Evolutionary conservation across 2,329 filamentous ascomycete species (phyloP), one percentile per base, ranked within the genome.

Genomic region (Cephalotrichum gorgonifer): DNA sequence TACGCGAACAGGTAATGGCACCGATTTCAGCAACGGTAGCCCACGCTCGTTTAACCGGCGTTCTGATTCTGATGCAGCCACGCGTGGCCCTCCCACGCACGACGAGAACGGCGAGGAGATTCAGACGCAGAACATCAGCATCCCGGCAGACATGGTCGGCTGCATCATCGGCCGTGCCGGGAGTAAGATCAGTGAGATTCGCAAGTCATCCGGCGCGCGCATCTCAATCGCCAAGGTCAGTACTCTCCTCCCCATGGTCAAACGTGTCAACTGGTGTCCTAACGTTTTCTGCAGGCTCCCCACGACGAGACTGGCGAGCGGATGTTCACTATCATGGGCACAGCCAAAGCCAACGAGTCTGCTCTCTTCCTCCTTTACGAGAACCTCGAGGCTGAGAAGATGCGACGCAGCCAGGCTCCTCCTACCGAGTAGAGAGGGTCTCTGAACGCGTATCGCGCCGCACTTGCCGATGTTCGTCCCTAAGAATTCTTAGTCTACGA

Each of bases 301-400:
- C 93, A 98, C 62, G 93, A 98, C 59, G 93, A 97, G 58, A 94
- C 88, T 52, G 93, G 93, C 56, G 93, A 98, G 77, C 85, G 93
- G 61, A 98, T 98, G 93, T 98, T 98, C 73, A 98, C 93, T 62
- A 98, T 98, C 65, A 96, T 95, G 79, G 93, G 93, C 57, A 94
- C 87, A 53, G 84, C 88, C 52, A 85, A 85, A 70, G 88, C 89
- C 55, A 98, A 98, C 61, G 93, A 98, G 71, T 91, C 89, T 58
- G 93, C 93, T 4, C 76, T 98, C 26, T 96, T 95, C 69, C 82
- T 98, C 48, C 76, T 98, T 54, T 98, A 98, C 66, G 93, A 98
- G 76, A 98, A 98, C 69, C 56, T 98, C 47, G 93, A 98, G 73
- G 91, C 90, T 15, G 93, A 98, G 75, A 98, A 98, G 80, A 94